These are phyloP conservation scores for Boletellus sp. DNA, from an alignment of 768 basidiomycete species.

Conservation along the genomic window DNA sequence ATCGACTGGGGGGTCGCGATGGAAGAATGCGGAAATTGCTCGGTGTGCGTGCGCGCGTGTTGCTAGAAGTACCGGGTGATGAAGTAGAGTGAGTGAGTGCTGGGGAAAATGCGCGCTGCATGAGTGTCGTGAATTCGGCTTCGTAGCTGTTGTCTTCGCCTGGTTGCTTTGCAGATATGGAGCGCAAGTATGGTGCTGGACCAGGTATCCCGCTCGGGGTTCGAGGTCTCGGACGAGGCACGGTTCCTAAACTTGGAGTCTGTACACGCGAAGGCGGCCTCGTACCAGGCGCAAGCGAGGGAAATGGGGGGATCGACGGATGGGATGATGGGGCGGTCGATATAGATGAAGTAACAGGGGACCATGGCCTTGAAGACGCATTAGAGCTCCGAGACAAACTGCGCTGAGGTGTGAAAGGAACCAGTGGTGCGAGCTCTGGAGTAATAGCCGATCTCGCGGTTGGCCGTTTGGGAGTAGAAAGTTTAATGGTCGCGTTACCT, in stretches of 20 bases:
- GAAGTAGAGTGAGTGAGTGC: constrained; percentile 51
- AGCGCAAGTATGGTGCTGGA: constrained; percentile 49
- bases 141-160: constrained; percentile 46
- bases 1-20: constrained; percentile 75
- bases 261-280: constrained; percentile 55
- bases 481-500: constrained; percentile 44
- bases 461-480: constrained; percentile 47
- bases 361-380: constrained; percentile 78
- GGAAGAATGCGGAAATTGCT: constrained; percentile 45
- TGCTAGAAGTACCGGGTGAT: constrained; percentile 31
- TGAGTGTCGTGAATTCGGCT: constrained; percentile 38
- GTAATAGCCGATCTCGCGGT: constrained; percentile 45
- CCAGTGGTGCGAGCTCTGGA: constrained; percentile 41
- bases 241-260: constrained; percentile 43
- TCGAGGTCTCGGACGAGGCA: constrained; percentile 68
- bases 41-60: constrained; percentile 37
- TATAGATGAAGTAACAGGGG: constrained; percentile 66
- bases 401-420: constrained; percentile 51
- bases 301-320: constrained; percentile 35
- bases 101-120: constrained; percentile 61
- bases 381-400: constrained; percentile 73
- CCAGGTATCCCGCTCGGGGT: constrained; percentile 79
- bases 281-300: constrained; percentile 26
- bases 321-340: constrained; percentile 61
- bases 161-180: constrained; percentile 45